Evolutionary conservation across 306 rosid species (phyloP).

Genomic region (Quercus mongolica): DNA sequence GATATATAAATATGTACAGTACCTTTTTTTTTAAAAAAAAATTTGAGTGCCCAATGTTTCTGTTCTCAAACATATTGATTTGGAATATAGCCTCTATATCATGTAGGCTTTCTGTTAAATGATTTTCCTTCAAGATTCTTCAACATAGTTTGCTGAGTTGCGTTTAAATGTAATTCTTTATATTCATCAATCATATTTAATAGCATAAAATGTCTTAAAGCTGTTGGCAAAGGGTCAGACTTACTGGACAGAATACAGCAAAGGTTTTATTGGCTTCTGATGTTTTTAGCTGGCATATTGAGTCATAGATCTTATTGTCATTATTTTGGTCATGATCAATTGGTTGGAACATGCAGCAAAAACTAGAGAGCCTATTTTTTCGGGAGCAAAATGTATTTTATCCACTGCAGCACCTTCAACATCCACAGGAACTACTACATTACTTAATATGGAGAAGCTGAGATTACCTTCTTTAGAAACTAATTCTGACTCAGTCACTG

Average conservation of each 20-base stretch:
- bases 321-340: slow-evolving; percentile 2
- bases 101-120: not conserved
- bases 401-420: slow-evolving; percentile 56
- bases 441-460: slow-evolving; percentile 54
- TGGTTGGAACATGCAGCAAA: slow-evolving; percentile 53
- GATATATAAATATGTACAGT: not conserved
- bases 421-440: slow-evolving; percentile 36
- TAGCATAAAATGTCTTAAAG: not conserved
- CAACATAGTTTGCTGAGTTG: not conserved
- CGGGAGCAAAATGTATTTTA: slow-evolving; percentile 53
- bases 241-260: not conserved
- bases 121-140: not conserved
- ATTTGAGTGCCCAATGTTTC: not conserved
- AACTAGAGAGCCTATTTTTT: slow-evolving; percentile 43
- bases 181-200: not conserved
- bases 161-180: not conserved
- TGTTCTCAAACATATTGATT: not conserved
- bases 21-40: not conserved
- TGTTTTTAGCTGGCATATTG: not conserved
- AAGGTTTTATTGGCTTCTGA: not conserved
- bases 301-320: not conserved
- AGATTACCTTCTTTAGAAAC: slow-evolving; percentile 45
- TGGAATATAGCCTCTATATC: not conserved
- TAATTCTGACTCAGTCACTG: slow-evolving; percentile 34
- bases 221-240: not conserved